Base-by-base conservation (phyloP, 306 rosid species). In the Senna siamea region DNA sequence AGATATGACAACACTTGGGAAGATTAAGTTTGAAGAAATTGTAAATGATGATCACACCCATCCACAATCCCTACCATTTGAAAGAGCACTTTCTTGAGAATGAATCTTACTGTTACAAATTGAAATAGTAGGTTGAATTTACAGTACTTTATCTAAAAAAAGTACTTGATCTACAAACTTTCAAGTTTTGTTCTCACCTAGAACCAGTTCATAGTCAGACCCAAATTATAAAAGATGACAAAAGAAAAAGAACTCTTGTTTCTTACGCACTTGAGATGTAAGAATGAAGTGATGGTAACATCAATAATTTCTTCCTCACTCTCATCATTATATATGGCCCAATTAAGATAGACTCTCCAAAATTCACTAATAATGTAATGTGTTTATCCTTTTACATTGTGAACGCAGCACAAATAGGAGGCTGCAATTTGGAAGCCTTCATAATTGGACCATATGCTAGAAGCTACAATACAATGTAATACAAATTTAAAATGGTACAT, bases 381-480 rank as follows among this genome's bases (percentile, higher is more conserved):
- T 48, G 28, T 17, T 51, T 4, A n/a, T 8, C 61, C n/a, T 35
- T 34, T 38, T 19, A 4, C 3, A 2, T 10, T 19, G 35, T 26
- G 41, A 71, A 38, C 43, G 7, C 54, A 10, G 34, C 40, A 22
- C 34, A 47, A 11, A 64, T 38, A 41, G n/a, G 44, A 23, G 15
- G 62, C 2, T 9, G 17, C 57, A 32, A 69, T 20, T 41, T 58
- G 61, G 56, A 75, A 19, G 23, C 61, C 51, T 54, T 23, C 28
- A 10, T 35, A 19, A 35, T 40, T 60, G 53, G 72, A 19, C 59
- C 34, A 9, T 14, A 26, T 23, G 53, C 12, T 35, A 19, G 41
- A 63, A 63, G 56, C 14, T 6, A 56, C 38, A 0, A 11, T 2
- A 28, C 18, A 13, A 12, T 15, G 22, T 40, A 32, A 59, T 11